Evolutionary conservation across 2,329 filamentous ascomycete species (phyloP), one percentile per base, ranked within the genome.

Genomic region (Monosporascus sp.): DNA sequence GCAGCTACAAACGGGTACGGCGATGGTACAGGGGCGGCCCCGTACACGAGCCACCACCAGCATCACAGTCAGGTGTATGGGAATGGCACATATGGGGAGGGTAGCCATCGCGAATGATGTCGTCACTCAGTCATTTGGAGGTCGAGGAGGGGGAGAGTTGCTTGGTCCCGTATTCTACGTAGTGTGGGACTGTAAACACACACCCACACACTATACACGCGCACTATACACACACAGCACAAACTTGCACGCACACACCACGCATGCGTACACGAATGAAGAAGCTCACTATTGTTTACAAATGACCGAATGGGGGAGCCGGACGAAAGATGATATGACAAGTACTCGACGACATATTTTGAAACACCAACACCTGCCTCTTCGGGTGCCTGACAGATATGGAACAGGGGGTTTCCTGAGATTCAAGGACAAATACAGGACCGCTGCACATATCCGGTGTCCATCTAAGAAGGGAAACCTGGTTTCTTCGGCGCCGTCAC

Each of bases 31-130:
- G 52, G 56, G 18, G 48, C 61, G 37, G 52, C 64, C 3, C 57
- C 65, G 38, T 67, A 68, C 48, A 41, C 63, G n/a, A 60, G 59
- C 41, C 64, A 67, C 52, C 61, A 63, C 53, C 62, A 63, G 47
- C 61, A 62, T 45, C 64, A 68, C 53, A 59, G 61, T 63, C 69
- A 71, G 60, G 74, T 78, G 47, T 79, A 79, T 57, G 70, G 68
- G 50, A 58, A 69, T 20, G 63, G 67, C 46, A 66, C 66, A n/a
- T 78, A 78, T 55, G 70, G 67, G 49, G 73, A 76, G 51, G 69
- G 70, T 45, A 66, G 68, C 18, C 68, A 74, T 49, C 70, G 75
- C 53, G 71, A 72, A 57, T 78, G 70, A 70, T 57, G 51, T 22
- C 24, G 43, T 18, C 43, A 46, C 22, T 25, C 43, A 20, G 6